Percentiles rank a stretch among this genome's conserved stretches.
These are phyloP conservation scores for Mortierella polycephala DNA, from an alignment of 371 early-diverging fungal species.

Conservation along the genomic window DNA sequence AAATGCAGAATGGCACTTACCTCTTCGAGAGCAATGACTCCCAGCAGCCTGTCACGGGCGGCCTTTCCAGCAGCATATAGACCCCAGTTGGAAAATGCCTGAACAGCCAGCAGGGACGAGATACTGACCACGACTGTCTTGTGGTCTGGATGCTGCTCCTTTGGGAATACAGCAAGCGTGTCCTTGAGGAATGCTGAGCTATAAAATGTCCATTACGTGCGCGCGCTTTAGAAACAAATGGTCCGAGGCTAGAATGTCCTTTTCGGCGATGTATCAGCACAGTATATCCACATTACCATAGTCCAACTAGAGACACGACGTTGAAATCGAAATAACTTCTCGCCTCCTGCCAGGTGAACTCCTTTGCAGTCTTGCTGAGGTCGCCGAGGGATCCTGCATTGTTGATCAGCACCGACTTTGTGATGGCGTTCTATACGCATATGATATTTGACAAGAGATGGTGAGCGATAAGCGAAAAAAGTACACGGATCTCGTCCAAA, in stretches of 20 bases:
- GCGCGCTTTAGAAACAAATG: not conserved
- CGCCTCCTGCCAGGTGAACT: conserved; percentile 63
- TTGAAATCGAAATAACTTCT: conserved; percentile 68
- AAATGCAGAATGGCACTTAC: conserved; percentile 12
- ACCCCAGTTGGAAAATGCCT: conserved; percentile 83
- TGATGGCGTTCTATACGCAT: conserved; percentile 36
- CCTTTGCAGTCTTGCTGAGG: conserved; percentile 69
- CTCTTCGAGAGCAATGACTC: conserved; percentile 76
- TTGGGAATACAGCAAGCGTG: conserved; percentile 39
- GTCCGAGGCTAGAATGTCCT: not conserved
- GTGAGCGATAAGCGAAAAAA: not conserved
- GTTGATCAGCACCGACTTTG: conserved; percentile 73
- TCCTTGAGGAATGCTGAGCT: conserved; percentile 56
- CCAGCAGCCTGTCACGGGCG: conserved; percentile 85
- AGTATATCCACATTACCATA: conserved; percentile 57
- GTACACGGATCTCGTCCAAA: not conserved
- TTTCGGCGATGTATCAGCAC: too few relatives aligned
- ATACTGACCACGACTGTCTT: conserved; percentile 77
- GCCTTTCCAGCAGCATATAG: conserved; percentile 90
- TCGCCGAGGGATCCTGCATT: conserved; percentile 88
- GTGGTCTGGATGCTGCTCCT: conserved; percentile 35
- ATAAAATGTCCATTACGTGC: conserved; percentile 31
- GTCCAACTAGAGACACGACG: conserved; percentile 61
- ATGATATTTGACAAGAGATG: not conserved
- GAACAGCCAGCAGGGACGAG: conserved; percentile 85